Percentiles rank a stretch among this genome's conserved stretches.
phyloP scores from a whole-genome alignment of 2,329 filamentous ascomycete species.

The Blumeria hordei region DNA sequence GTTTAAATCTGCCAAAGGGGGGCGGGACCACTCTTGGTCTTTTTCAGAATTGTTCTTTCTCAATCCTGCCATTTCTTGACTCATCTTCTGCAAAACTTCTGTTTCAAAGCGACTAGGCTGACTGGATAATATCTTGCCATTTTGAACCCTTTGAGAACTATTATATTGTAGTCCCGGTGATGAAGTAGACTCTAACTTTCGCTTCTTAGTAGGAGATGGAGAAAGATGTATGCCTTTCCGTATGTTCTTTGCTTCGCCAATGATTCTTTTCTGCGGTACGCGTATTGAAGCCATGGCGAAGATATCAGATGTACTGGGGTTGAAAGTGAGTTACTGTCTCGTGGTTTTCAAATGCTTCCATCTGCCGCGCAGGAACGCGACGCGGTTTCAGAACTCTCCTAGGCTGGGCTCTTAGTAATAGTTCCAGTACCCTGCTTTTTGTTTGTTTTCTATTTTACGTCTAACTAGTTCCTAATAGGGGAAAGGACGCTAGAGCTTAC shows the following conservation, averaged over 20 bases:
- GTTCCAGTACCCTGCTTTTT: too few relatives aligned
- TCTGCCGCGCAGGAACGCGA: too few relatives aligned
- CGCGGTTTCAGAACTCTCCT: too few relatives aligned
- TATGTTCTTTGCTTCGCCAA: slow-evolving; percentile 41
- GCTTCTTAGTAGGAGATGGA: slow-evolving; percentile 39
- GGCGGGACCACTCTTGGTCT: slow-evolving; percentile 75
- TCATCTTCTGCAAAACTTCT: slow-evolving; percentile 85
- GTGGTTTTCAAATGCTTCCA: too few relatives aligned
- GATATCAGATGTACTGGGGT: too few relatives aligned
- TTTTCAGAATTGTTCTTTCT: slow-evolving; percentile 76
- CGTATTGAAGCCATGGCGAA: slow-evolving; percentile 8
- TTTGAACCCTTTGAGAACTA: slow-evolving; percentile 35
- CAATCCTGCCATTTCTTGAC: slow-evolving; percentile 69
- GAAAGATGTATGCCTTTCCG: slow-evolving; percentile 36
- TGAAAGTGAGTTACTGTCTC: too few relatives aligned
- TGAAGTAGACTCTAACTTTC: slow-evolving; percentile 45
- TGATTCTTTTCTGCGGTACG: slow-evolving; percentile 47
- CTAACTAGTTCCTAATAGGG: too few relatives aligned
- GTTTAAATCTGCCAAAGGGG: slow-evolving; percentile 33
- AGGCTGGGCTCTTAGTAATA: too few relatives aligned
- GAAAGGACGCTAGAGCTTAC: too few relatives aligned
- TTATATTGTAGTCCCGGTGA: slow-evolving; percentile 33
- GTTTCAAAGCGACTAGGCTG: slow-evolving; percentile 77
- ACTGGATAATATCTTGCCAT: slow-evolving; percentile 42
- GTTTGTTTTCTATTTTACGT: too few relatives aligned